Conservation (phyloP, 176 grass and related monocot genomes). For the Carex parvula region DNA sequence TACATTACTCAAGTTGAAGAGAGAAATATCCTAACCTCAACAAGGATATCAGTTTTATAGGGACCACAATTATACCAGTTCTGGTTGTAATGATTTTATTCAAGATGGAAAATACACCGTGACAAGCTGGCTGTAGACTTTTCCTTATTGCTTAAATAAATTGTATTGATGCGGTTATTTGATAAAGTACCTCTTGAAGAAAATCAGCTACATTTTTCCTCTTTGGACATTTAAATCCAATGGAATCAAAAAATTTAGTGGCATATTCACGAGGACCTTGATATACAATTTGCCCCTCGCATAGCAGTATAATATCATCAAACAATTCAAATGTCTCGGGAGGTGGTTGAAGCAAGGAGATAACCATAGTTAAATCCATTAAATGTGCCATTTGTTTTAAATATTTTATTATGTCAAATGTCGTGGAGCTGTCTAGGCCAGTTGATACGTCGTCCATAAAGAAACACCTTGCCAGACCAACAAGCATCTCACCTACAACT, state of each 20-base stretch:
- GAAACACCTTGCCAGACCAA: constrained; percentile 78
- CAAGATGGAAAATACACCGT: not conserved
- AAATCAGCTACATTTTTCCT: constrained; percentile 93
- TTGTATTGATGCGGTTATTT: not conserved
- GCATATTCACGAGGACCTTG: constrained; percentile 85
- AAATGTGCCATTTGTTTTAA: constrained; percentile 76
- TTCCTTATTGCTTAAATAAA: not conserved
- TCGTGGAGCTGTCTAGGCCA: constrained; percentile 92
- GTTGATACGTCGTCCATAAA: constrained; percentile 99
- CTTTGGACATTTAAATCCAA: constrained; percentile 82
- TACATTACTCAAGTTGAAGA: not conserved
- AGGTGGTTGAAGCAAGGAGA: constrained; percentile 91
- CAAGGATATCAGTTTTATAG: not conserved
- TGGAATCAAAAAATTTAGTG: constrained; percentile 61
- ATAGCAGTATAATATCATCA: constrained; percentile 88
- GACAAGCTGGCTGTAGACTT: not conserved
- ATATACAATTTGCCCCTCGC: constrained; percentile 87
- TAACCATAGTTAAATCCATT: constrained; percentile 83
- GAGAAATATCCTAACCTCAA: not conserved
- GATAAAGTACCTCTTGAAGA: constrained; percentile 79
- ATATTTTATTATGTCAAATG: constrained; percentile 84
- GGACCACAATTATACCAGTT: not conserved
- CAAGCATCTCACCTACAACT: constrained; percentile 88
- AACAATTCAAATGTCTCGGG: constrained; percentile 89
- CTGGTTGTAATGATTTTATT: not conserved